Base-by-base conservation (phyloP, 78 protist species). In the Guillardia theta region DNA sequence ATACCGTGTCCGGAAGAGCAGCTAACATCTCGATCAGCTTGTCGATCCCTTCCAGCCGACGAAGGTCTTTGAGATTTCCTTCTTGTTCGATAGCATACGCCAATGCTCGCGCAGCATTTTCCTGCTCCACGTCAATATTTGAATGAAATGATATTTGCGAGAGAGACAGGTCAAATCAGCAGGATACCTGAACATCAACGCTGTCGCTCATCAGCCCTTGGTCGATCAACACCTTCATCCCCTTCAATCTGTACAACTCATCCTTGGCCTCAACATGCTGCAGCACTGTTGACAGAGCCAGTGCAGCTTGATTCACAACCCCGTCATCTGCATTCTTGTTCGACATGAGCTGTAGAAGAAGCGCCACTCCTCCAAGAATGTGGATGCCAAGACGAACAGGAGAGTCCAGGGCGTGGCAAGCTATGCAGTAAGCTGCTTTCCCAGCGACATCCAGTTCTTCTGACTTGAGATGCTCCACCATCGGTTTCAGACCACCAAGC, bases 251-350 rank as follows among this genome's bases (percentile, higher is more conserved):
- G 6, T 78, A 30, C 48, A 78, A 30, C 50, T 78, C 39, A 19
- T 78, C 90, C 48, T 78, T 78, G 8, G 90, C 90, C 90, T 78
- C 90, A 27, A 78, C 90, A 30, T 78, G 90, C 48, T 78, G 90
- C 12, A 77, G 48, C 33, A 78, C 90, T 8, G 45, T 37, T 1
- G 90, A 78, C 43, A 78, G 90, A 0, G 90, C 45, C 24, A 78
- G 90, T 30, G 90, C 90, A 0, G 90, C 90, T 6, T 37, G 19
- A 50, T 78, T 78, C 37, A 43, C 48, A 1, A 78, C 90, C 30
- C 19, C 39, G 50, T 78, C 90, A 19, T 78, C 90, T 22, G 37
- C 90, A 15, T 5, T 64, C 78, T 50, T 10, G 15, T 19, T 15
- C 78, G n/a, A 4, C 45, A 78, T 43, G 3, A 78, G 90, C 43